Conservation (phyloP, 1,139 yeast genomes). For the Hyphopichia pseudoburtonii region DNA sequence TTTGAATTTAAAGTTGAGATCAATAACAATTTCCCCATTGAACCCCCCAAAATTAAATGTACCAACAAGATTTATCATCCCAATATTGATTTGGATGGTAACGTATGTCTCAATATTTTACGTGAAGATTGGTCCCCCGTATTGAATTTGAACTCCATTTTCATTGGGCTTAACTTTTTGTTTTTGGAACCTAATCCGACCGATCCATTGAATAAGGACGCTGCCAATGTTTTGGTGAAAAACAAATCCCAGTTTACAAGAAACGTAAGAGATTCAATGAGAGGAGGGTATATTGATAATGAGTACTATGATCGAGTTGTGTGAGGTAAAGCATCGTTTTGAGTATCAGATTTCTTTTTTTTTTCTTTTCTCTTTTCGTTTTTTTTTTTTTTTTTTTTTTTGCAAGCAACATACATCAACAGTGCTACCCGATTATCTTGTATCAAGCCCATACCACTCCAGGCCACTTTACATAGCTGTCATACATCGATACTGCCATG, state of each 20-base stretch:
- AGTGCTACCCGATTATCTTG: background rate
- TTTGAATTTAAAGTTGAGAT: conserved; percentile 68
- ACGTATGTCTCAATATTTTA: conserved; percentile 85
- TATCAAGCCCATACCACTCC: background rate
- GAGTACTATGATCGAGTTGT: conserved; percentile 63
- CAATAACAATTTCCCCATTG: conserved; percentile 80
- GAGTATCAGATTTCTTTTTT: background rate
- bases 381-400: too few relatives aligned
- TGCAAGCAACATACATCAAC: background rate
- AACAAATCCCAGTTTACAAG: conserved; percentile 55
- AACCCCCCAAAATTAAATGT: conserved; percentile 85
- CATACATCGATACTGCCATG: too few relatives aligned
- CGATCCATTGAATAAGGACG: conserved; percentile 90
- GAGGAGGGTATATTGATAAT: conserved; percentile 64
- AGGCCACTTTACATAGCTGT: too few relatives aligned
- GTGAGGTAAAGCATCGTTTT: conserved; percentile 8
- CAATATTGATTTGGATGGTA: conserved; percentile 86
- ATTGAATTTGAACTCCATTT: conserved; percentile 72
- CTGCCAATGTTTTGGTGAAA: conserved; percentile 72
- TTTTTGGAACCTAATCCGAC: conserved; percentile 89
- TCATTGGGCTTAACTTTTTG: conserved; percentile 82
- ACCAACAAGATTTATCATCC: conserved; percentile 83
- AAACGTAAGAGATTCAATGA: conserved; percentile 66
- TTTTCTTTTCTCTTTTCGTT: too few relatives aligned
- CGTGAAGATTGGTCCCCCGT: conserved; percentile 98